Percentiles rank a stretch among this genome's conserved stretches.
Conservation (phyloP, 2,329 filamentous ascomycete species). For the Helotiales sp. region DNA sequence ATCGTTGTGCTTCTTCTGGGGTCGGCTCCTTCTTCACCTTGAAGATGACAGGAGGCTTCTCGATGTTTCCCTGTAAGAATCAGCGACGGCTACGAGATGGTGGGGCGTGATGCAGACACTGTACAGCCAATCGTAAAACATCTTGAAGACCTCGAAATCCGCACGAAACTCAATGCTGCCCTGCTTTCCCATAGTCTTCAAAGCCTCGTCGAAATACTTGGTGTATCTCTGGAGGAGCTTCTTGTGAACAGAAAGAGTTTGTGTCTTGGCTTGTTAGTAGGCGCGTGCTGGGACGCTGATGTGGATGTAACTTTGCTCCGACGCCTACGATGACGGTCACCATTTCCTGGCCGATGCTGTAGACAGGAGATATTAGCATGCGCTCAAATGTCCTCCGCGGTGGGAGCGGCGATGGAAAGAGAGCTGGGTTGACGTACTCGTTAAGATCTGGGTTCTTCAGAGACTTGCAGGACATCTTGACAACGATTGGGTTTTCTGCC, state of each 20-base stretch:
- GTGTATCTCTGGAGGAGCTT: constrained; percentile 13
- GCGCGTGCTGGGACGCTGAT: too few relatives aligned
- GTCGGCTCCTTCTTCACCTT: background rate
- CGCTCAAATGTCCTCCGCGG: too few relatives aligned
- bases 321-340: constrained; percentile 2
- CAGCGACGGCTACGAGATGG: background rate
- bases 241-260: constrained; percentile 19
- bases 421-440: constrained; percentile 4
- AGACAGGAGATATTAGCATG: background rate
- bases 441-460: constrained; percentile 15
- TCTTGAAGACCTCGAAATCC: constrained; percentile 11
- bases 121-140: constrained; percentile 19
- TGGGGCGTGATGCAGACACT: background rate
- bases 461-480: constrained; percentile 17
- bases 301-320: background rate
- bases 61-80: background rate
- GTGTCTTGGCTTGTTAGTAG: constrained; percentile 5
- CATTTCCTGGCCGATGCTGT: background rate
- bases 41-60: constrained; percentile 5
- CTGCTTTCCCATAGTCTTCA: constrained; percentile 7
- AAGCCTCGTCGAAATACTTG: constrained; percentile 12
- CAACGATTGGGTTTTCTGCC: background rate
- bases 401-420: too few relatives aligned
- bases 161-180: constrained; percentile 14
- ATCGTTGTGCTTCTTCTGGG: background rate